A percentile compares a stretch with the other conserved stretches of the same genome.
Evolutionary conservation across 306 rosid genomes (phyloP).

Genomic region (Oemleria cerasiformis): DNA sequence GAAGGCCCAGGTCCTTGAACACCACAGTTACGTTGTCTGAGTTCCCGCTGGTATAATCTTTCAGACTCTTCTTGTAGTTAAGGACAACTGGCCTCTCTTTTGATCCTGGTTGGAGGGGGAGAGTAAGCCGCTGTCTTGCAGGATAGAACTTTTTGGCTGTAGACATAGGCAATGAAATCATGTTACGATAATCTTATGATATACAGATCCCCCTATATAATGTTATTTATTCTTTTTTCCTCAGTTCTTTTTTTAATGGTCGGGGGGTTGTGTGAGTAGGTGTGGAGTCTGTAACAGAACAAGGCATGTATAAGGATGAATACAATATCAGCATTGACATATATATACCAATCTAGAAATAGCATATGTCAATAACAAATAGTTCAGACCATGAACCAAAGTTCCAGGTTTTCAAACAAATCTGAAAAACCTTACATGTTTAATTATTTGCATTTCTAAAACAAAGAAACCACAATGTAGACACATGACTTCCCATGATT

Average conservation of each 20-base stretch:
- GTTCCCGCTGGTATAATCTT: slow-evolving; percentile 62
- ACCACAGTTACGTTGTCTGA: slow-evolving; percentile 58
- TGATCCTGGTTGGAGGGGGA: slow-evolving; percentile 71
- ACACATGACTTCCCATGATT: not conserved
- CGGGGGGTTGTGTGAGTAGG: no score
- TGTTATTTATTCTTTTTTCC: no score
- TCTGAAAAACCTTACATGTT: not conserved
- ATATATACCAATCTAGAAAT: not conserved
- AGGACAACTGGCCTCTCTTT: slow-evolving; percentile 84
- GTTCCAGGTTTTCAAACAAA: not conserved
- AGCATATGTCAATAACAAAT: not conserved
- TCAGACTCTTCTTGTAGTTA: slow-evolving; percentile 60
- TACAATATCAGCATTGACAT: not conserved
- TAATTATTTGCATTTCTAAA: not conserved
- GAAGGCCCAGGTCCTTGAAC: slow-evolving; percentile 91
- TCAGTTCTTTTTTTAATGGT: no score
- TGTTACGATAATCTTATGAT: not conserved
- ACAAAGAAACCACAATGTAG: not conserved
- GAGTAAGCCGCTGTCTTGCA: slow-evolving; percentile 85
- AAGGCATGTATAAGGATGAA: not conserved
- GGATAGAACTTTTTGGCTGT: slow-evolving; percentile 88
- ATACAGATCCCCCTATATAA: not conserved
- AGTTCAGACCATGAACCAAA: not conserved
- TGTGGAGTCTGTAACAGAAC: not conserved
- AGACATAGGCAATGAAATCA: slow-evolving; percentile 28